Base-by-base conservation (phyloP, 164 flowering plant genomes). In the Stephania cephalantha region DNA sequence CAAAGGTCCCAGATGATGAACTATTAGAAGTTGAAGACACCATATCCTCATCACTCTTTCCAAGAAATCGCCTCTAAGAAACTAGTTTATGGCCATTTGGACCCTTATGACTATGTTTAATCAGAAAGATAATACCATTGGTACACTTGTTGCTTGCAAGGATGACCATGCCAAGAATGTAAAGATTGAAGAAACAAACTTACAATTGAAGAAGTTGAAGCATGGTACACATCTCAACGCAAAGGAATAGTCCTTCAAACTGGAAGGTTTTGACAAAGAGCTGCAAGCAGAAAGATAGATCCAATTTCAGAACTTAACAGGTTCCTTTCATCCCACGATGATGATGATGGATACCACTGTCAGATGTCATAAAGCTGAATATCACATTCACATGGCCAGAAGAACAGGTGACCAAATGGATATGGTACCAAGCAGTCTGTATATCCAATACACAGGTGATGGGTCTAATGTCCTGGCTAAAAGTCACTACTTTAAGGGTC, bases 201-300 rank as follows among this genome's bases (percentile, higher is more conserved):
- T 61, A 61, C 66, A 61, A 61, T 20, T 61, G 66, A 61, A 61
- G 25, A 61, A 61, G 66, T 61, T 61, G 29, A 61, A 61, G 25
- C 66, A 61, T 61, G 66, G 25, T 61, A 61, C 66, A 61, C 66
- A 61, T 61, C 66, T 61, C 66, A 61, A 61, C 66, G 66, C 66
- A 61, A 61, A 61, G 22, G 25, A 61, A 61, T 61, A 61, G 25
- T 61, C 20, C 66, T 61, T 61, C 66, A 61, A 61, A 61, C 66
- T 61, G 20, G 66, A 20, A 61, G 66, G 66, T 61, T 61, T 61
- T n/a, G 25, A 61, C 66, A n/a, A n/a, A 61, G 66, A 61, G 66
- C 66, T 61, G 66, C 66, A 61, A 7, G 66, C 66, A 61, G 66
- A 61, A 50, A 61, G 66, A 61, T 61, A 61, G 25, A 61, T 20